Evolutionary conservation across 2,329 filamentous ascomycete species (phyloP), one percentile per base, ranked within the genome.

Genomic region (Gremmenia infestans): DNA sequence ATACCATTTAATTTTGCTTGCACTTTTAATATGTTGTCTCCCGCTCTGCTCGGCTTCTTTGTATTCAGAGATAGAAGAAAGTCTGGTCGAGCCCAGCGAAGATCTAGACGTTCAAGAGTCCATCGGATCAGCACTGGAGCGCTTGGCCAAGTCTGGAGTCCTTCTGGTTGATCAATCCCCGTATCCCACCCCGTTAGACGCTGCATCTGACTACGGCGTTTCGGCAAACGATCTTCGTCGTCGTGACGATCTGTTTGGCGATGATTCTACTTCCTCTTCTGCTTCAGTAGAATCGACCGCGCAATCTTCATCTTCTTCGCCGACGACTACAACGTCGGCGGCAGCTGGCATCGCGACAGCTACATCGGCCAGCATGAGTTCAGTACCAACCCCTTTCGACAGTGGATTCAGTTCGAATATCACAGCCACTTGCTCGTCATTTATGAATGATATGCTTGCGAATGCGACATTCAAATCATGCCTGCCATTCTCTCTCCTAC

Each of bases 401-500:
- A 83, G 80, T 54, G 81, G 78, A 49, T 70, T 88, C 32, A 78
- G 79, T 7, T 78, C 78, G 59, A 86, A 87, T 63, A 88, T 89
- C 71, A 79, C 80, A 3, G 35, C 59, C 9, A 56, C 45, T 47
- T 71, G 69, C 42, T 53, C 61, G 25, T 50, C 53, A 5, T 71
- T 68, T 50, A 68, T 71, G 59, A 59, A 37, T 40, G 50, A 39
- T 22, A 68, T 71, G 59, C 64, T 70, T 36, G 42, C 53, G 14
- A 65, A 66, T 52, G 51, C 51, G 8, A 66, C 61, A 17, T 71
- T 71, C 56, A 63, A 66, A 52, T 25, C 79, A 51, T 97, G 93
- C 74, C 83, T 92, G 63, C 90, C 93, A 0, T 78, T 97, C 55
- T 96, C 92, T 1, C 78, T 96, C 65, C 81, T 97, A 61, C 77